Conservation (phyloP, 805 yeast genomes). For the Kregervanrija pseudodelftensis region DNA sequence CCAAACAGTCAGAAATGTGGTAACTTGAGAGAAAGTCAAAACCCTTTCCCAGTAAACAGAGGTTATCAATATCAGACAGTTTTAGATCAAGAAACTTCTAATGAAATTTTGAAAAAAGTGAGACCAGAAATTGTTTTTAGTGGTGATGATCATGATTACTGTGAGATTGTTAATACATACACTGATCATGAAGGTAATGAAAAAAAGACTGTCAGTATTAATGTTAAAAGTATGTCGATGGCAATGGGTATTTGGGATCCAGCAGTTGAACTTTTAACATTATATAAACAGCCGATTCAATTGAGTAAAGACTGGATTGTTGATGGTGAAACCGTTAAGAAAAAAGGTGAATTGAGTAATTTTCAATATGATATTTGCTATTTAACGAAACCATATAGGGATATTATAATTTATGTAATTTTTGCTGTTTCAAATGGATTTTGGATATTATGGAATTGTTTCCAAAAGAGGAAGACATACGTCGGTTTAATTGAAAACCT, state of each 20-base stretch:
- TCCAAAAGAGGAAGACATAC: not conserved
- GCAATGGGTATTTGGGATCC: conserved; percentile 60
- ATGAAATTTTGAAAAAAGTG: conserved; percentile 47
- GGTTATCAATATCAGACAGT: conserved; percentile 91
- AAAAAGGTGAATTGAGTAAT: conserved; percentile 29
- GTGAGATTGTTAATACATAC: conserved; percentile 58
- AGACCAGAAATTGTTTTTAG: conserved; percentile 70
- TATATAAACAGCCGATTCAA: conserved; percentile 10
- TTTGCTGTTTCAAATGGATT: conserved; percentile 26
- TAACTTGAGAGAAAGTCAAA: conserved; percentile 58
- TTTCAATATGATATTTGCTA: conserved; percentile 38
- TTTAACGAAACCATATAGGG: conserved; percentile 39
- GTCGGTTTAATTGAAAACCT: not conserved
- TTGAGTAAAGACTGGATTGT: conserved; percentile 17
- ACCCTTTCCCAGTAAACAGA: conserved; percentile 56
- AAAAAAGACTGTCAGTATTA: conserved; percentile 6
- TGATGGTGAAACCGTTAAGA: conserved; percentile 12
- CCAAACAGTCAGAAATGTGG: conserved; percentile 60
- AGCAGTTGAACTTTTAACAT: conserved; percentile 30
- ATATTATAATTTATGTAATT: conserved; percentile 31
- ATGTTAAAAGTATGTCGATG: conserved; percentile 81
- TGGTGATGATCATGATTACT: conserved; percentile 96
- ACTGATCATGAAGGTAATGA: conserved; percentile 1
- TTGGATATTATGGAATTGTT: conserved; percentile 3
- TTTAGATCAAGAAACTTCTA: conserved; percentile 50